Base-by-base conservation (phyloP, 805 yeast species). In the Cyberlindnera sargentensis region DNA sequence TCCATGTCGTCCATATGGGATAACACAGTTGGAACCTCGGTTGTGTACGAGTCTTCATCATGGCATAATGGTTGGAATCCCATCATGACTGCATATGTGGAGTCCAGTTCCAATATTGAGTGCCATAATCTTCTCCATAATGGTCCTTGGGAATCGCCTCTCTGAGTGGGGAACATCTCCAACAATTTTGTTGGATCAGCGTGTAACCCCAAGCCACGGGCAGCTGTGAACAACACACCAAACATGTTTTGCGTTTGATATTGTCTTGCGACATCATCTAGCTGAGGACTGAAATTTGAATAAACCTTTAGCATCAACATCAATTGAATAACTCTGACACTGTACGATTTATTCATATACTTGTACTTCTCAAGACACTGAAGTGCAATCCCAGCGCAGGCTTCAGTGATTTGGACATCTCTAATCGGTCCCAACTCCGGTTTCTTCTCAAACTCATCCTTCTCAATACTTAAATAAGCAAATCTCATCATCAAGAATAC, bases 211-310 rank as follows among this genome's bases (percentile, higher is more conserved):
- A 78, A 57, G 2, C 76, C 64, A 25, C 68, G 61, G 0, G 77
- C 82, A 71, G 74, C 72, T 42, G 76, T 77, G n/a, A 76, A 57
- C 20, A 78, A 49, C 47, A 73, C 60, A 3, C 78, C 76, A 6
- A 71, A 61, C 47, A 69, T 68, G 5, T 74, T 68, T 39, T 68
- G 72, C 0, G 74, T 60, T 41, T 71, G 77, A 6, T 75, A 75
- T 34, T 71, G 73, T 45, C 72, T 80, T 4, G 67, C 64, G 2
- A 73, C 70, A 52, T 76, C 81, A 34, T 82, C 82, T 53, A 75
- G 77, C 50, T 76, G 81, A 0, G 79, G 80, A 1, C 78, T 71
- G 41, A 58, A 64, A 31, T 60, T 66, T 48, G 63, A 74, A 58
- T 78, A 80, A 25, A 72, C 60, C 48, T 75, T 69, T 53, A 73